Conservation (phyloP, 257 asterid genomes). For the Apocynum venetum region DNA sequence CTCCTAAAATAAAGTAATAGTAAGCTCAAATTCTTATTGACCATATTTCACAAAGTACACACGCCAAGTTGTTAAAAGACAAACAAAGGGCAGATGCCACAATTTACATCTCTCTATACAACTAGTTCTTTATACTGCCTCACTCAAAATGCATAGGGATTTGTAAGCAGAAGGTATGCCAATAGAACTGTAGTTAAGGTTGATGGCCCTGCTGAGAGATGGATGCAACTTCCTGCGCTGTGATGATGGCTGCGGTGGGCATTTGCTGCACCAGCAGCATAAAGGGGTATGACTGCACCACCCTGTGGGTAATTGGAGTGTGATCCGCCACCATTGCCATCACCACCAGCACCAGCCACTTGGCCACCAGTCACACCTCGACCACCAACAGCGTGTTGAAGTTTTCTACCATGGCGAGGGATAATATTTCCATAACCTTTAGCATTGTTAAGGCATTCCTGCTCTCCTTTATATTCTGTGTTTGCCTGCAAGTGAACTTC, state of each 20-base stretch:
- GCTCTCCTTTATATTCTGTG: neutral
- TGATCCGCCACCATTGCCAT: constrained; percentile 17
- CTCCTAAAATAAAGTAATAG: neutral
- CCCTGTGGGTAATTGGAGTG: constrained; percentile 27
- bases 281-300: constrained; percentile 33
- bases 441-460: neutral
- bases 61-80: too few relatives aligned
- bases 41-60: constrained; percentile 1
- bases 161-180: constrained; percentile 14
- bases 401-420: constrained; percentile 2
- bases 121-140: neutral
- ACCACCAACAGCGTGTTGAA: constrained; percentile 19
- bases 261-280: constrained; percentile 23
- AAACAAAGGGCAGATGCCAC: neutral
- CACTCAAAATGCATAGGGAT: neutral
- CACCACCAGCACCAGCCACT: constrained; percentile 16
- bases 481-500: constrained; percentile 15
- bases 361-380: constrained; percentile 18
- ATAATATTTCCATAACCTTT: neutral
- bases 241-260: constrained; percentile 27
- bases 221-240: constrained; percentile 24
- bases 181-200: constrained; percentile 19
- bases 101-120: neutral
- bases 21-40: neutral
- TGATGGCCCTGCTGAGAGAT: neutral